A percentile compares a stretch with the other conserved stretches of the same genome.
These are phyloP conservation scores for Lolium multiflorum DNA, from an alignment of 176 grass and related monocot species.

Conservation along the genomic window DNA sequence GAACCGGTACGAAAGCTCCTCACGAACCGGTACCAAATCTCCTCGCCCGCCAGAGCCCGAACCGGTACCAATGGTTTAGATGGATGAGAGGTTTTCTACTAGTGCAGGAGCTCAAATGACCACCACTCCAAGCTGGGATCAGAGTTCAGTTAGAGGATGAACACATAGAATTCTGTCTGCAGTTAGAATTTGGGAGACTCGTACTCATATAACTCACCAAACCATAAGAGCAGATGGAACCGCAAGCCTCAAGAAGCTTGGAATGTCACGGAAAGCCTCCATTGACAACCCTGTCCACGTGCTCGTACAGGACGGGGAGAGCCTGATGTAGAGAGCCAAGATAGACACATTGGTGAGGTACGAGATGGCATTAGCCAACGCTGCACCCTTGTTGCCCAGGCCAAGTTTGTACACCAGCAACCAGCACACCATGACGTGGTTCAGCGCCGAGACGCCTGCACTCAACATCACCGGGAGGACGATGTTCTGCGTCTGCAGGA, in stretches of 20 bases:
- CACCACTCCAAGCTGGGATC: conserved; percentile 1
- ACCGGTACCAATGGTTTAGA: too few relatives aligned
- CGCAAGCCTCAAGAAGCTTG: neutral
- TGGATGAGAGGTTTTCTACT: too few relatives aligned
- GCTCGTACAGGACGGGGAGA: neutral
- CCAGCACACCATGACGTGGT: neutral
- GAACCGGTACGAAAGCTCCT: too few relatives aligned
- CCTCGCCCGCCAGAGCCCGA: too few relatives aligned
- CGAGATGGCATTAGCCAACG: neutral
- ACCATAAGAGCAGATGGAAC: neutral
- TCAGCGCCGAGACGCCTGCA: neutral
- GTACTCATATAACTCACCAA: neutral
- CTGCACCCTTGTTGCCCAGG: neutral
- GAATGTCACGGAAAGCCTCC: neutral
- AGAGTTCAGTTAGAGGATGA: neutral
- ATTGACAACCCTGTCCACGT: neutral
- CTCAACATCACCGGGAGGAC: neutral
- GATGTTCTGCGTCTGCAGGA: neutral
- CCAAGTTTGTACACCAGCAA: neutral
- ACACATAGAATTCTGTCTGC: neutral
- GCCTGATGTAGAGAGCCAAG: neutral
- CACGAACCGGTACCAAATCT: too few relatives aligned
- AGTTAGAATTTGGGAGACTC: neutral
- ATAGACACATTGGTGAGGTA: neutral
- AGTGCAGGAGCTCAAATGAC: neutral